Percentiles rank a stretch among this genome's conserved stretches.
phyloP scores from a whole-genome alignment of 768 basidiomycete genomes.

The Lentinula lateritia region DNA sequence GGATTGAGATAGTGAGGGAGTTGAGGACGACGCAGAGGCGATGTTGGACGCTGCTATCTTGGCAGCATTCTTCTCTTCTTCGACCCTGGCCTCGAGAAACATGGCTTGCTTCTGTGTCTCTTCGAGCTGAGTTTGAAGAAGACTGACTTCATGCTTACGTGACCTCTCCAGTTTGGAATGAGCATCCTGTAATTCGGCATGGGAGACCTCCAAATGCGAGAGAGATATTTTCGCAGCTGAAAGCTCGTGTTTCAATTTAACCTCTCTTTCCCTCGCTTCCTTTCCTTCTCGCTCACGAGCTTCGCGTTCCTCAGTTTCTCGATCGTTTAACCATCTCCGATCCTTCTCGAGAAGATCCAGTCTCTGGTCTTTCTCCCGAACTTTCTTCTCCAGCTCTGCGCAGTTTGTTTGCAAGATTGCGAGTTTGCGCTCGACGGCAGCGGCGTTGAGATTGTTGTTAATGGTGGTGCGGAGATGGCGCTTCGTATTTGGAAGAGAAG shows the following conservation, averaged over 20 bases:
- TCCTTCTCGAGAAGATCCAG: constrained; percentile 3
- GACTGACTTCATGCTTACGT: background rate
- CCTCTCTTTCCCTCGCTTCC: background rate
- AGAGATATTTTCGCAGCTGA: background rate
- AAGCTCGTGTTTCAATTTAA: background rate
- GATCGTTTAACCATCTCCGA: background rate
- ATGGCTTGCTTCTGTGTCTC: background rate
- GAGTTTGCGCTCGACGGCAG: constrained; percentile 2
- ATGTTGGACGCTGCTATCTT: background rate
- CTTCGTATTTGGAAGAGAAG: constrained; percentile 2
- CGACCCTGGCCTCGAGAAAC: background rate
- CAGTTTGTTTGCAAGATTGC: constrained; percentile 4
- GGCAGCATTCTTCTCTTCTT: background rate
- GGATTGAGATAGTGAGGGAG: background rate
- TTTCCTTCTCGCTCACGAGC: background rate
- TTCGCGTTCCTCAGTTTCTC: constrained; percentile 3
- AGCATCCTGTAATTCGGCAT: background rate
- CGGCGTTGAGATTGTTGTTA: constrained; percentile 1
- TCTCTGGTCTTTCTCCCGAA: constrained; percentile 1
- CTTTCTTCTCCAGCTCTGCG: background rate
- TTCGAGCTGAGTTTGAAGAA: constrained; percentile 1
- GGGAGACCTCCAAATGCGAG: background rate
- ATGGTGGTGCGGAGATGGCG: constrained; percentile 4
- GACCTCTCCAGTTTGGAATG: background rate
- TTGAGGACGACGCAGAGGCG: background rate